Evolutionary conservation across 371 early-diverging fungal species (phyloP).

Genomic region (Lichtheimia ornata): DNA sequence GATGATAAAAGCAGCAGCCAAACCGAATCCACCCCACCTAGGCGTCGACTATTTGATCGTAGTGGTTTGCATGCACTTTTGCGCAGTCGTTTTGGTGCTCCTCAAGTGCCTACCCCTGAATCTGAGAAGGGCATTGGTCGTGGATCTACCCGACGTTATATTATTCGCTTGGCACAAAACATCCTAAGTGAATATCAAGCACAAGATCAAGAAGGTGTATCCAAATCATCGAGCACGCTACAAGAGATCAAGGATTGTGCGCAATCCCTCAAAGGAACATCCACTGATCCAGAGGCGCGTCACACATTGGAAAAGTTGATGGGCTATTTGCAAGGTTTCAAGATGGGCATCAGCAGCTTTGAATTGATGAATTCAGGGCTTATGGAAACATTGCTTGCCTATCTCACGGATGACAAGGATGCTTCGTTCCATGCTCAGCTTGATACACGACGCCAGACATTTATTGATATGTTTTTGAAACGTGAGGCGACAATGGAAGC

Average conservation of each 20-base stretch:
- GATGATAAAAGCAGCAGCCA: conserved; percentile 5
- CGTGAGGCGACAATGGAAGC: conserved; percentile 24
- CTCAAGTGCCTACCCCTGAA: conserved; percentile 11
- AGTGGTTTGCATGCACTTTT: conserved; percentile 29
- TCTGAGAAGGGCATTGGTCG: conserved; percentile 39
- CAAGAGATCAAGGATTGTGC: conserved; percentile 31
- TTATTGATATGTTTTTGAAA: conserved; percentile 57
- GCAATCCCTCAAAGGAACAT: conserved; percentile 12
- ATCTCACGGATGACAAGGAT: conserved; percentile 40
- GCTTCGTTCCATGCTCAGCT: conserved; percentile 8
- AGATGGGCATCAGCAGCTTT: conserved; percentile 74
- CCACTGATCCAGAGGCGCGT: conserved; percentile 12
- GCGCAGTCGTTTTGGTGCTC: conserved; percentile 26
- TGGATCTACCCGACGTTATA: conserved; percentile 37
- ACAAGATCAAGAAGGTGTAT: not conserved
- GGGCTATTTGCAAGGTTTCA: conserved; percentile 30
- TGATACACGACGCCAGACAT: conserved; percentile 27
- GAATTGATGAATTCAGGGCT: conserved; percentile 82
- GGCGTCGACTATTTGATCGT: conserved; percentile 32
- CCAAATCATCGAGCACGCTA: conserved; percentile 19
- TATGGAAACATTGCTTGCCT: conserved; percentile 56
- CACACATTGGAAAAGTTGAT: conserved; percentile 20
- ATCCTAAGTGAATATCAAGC: conserved; percentile 10
- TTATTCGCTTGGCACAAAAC: conserved; percentile 35
- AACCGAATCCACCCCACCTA: not conserved